phyloP scores from a whole-genome alignment of 2,329 filamentous ascomycete genomes.

The Dothideomycetes sp. region DNA sequence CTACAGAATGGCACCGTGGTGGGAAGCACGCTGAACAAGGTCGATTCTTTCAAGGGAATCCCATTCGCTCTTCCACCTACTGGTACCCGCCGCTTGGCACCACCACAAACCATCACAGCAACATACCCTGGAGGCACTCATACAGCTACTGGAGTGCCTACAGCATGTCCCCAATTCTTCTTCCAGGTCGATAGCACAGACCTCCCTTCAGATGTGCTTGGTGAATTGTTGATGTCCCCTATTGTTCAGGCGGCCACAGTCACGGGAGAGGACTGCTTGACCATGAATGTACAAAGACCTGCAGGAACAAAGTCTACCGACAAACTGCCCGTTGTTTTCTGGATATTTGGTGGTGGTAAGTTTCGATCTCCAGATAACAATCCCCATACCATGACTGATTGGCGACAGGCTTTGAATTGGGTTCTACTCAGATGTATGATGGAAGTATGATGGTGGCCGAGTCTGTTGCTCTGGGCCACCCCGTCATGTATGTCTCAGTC shows the following conservation, averaged over 20 bases:
- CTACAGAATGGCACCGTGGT: constrained; percentile 50
- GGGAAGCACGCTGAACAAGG: constrained; percentile 35
- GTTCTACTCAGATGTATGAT: constrained; percentile 33
- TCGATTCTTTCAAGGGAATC: constrained; percentile 66
- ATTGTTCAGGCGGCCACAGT: constrained; percentile 30
- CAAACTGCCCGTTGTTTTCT: constrained; percentile 40
- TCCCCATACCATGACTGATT: background rate
- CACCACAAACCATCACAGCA: constrained; percentile 52
- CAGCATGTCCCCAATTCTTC: constrained; percentile 64
- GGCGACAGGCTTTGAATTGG: constrained; percentile 28
- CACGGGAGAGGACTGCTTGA: constrained; percentile 36
- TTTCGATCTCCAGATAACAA: background rate
- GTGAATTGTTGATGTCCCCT: constrained; percentile 31
- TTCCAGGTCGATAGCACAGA: constrained; percentile 40
- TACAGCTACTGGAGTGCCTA: constrained; percentile 48
- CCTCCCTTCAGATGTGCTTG: constrained; percentile 30
- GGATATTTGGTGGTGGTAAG: constrained; percentile 37
- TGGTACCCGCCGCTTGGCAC: constrained; percentile 57
- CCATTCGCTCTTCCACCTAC: constrained; percentile 64
- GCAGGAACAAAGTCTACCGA: constrained; percentile 27
- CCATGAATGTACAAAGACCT: constrained; percentile 35
- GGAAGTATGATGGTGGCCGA: constrained; percentile 31
- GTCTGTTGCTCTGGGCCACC: constrained; percentile 45
- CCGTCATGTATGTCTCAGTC: constrained; percentile 65
- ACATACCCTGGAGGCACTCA: constrained; percentile 46